Evolutionary conservation across 805 yeast genomes (phyloP).

Genomic region (Metschnikowia aberdeeniae): DNA sequence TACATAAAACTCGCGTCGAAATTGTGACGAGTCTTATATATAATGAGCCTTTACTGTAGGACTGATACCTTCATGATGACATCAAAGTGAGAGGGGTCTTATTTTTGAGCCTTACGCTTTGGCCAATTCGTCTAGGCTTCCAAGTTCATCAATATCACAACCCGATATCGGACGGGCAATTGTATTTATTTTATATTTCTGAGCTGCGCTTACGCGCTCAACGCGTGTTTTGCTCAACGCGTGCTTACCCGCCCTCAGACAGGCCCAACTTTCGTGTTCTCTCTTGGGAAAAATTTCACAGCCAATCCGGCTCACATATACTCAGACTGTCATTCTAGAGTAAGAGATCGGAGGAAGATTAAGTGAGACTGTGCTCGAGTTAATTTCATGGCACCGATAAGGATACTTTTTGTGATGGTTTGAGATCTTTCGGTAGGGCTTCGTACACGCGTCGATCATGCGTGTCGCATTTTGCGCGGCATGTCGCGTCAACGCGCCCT

Average conservation of each 20-base stretch:
- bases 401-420: neutral
- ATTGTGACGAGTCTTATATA: no score
- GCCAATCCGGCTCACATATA: no score
- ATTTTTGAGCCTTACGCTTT: no score
- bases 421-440: neutral
- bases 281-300: no score
- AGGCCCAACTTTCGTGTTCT: neutral
- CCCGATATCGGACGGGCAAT: neutral
- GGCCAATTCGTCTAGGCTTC: no score
- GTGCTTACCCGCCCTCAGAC: slow-evolving; percentile 1
- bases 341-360: no score
- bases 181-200: neutral
- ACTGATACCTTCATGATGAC: no score
- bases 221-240: slow-evolving; percentile 1
- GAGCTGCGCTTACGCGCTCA: slow-evolving; percentile 2
- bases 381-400: neutral
- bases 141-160: neutral
- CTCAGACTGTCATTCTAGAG: no score
- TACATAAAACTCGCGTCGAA: no score
- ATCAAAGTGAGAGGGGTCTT: no score
- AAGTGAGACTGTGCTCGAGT: no score
- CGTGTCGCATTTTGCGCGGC: slow-evolving; percentile 4
- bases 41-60: no score
- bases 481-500: slow-evolving; percentile 2
- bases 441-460: slow-evolving; percentile 2